Evolutionary conservation across 2,329 filamentous ascomycete genomes (phyloP).

Genomic region (Colletotrichum noveboracense): DNA sequence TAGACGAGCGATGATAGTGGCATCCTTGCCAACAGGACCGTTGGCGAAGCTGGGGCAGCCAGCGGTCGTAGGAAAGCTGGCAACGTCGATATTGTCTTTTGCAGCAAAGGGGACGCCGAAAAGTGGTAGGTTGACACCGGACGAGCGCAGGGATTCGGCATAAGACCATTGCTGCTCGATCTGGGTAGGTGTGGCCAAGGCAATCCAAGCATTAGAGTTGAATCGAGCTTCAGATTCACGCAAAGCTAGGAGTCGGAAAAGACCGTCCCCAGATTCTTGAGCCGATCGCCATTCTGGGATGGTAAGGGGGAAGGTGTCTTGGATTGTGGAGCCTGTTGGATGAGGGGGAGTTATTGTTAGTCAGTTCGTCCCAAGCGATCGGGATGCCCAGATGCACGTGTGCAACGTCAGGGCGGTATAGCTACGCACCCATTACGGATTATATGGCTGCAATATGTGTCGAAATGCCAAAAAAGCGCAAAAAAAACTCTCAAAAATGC

Average conservation of each 20-base stretch:
- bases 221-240: slow-evolving; percentile 26
- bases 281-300: slow-evolving; percentile 27
- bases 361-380: not conserved
- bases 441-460: not conserved
- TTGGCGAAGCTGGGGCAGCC: slow-evolving; percentile 55
- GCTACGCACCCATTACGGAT: slow-evolving; percentile 14
- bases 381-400: not conserved
- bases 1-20: slow-evolving; percentile 53
- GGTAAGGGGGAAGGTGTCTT: slow-evolving; percentile 21
- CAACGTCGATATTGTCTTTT: slow-evolving; percentile 62
- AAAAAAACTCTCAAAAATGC: not conserved
- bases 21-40: slow-evolving; percentile 47
- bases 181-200: slow-evolving; percentile 32
- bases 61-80: slow-evolving; percentile 55
- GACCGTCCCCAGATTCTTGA: slow-evolving; percentile 28
- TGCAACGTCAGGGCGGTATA: not conserved
- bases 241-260: slow-evolving; percentile 30
- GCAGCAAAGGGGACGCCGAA: slow-evolving; percentile 63
- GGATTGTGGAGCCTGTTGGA: slow-evolving; percentile 4
- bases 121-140: slow-evolving; percentile 48
- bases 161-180: slow-evolving; percentile 34
- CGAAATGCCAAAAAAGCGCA: not conserved
- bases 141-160: slow-evolving; percentile 47
- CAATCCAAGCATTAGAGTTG: slow-evolving; percentile 34
- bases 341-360: not conserved